Evolutionary conservation across 2,329 filamentous ascomycete species (phyloP), one percentile per base, ranked within the genome.

Genomic region (Periconia sp.): DNA sequence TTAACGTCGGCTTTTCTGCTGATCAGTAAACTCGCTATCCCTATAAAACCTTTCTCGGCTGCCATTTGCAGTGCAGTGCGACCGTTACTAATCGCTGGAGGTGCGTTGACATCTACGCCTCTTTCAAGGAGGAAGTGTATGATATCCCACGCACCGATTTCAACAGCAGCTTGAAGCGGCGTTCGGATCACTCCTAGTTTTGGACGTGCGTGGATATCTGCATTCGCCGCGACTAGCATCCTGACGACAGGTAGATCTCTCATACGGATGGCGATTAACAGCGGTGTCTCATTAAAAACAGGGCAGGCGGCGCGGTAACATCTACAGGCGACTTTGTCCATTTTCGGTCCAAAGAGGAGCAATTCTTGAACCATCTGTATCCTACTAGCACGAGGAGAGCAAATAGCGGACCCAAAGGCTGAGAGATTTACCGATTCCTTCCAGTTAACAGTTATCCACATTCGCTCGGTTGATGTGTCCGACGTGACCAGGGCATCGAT

Each of bases 51-150:
- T 35, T 44, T 47, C 2, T 35, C 41, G 3, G 58, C 58, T n/a
- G 58, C 58, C 6, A 57, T 18, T n/a, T 61, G 58, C 2, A 61
- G 41, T 11, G 56, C 56, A 6, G 54, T 61, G 2, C 41, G 51
- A 10, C 56, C 58, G 20, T 18, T 45, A n/a, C 50, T 47, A 6
- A 40, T 27, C 10, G 45, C 56, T 2, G 58, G 52, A 18, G 41
- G 13, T 14, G 27, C 47, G 30, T 58, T 53, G 8, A 45, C 19
- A 23, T 55, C 33, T 7, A 40, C 53, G n/a, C 52, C 53, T 7
- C 49, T 11, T 0, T 49, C 31, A 3, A 60, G 46, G 2, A 60
- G 52, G 35, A 41, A 56, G 2, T 47, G 1, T 5, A 58, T 37
- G 6, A 60, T 60, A 13, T 58, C 51, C 2, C 41, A 14, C 33